These are phyloP conservation scores for Penicillium brasilianum DNA, from an alignment of 2,329 filamentous ascomycete genomes.

Conservation along the genomic window DNA sequence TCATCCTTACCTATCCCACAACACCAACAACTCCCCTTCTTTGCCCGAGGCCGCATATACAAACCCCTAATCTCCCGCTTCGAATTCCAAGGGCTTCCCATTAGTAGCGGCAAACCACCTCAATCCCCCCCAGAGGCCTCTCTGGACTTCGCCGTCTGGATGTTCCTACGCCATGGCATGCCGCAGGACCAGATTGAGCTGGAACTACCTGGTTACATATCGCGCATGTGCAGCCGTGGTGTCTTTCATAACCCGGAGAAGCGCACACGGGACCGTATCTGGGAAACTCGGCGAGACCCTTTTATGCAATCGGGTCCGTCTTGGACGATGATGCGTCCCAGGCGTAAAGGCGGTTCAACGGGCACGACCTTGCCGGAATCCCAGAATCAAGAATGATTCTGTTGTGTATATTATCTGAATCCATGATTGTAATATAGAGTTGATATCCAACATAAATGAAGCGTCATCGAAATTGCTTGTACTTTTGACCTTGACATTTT, in stretches of 20 bases:
- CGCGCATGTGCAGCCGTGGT: conserved; percentile 26
- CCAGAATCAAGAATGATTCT: neutral
- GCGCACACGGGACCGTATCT: conserved; percentile 10
- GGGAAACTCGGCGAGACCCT: conserved; percentile 18
- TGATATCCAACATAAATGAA: conserved; percentile 5
- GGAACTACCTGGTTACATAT: conserved; percentile 41
- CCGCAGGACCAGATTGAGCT: conserved; percentile 39
- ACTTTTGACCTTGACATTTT: neutral
- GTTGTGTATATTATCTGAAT: conserved; percentile 7
- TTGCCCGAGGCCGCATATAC: conserved; percentile 12
- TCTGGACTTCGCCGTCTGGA: conserved; percentile 42
- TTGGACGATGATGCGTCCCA: neutral
- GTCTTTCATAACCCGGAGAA: conserved; percentile 19
- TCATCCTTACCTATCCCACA: conserved; percentile 5
- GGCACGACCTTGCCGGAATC: neutral
- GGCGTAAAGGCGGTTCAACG: neutral
- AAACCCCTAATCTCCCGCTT: conserved; percentile 8
- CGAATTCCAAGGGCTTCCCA: conserved; percentile 5
- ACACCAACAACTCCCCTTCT: conserved; percentile 11
- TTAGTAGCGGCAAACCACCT: conserved; percentile 22
- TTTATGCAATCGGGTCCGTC: conserved; percentile 21
- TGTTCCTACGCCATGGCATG: conserved; percentile 38
- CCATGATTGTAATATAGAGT: conserved; percentile 11
- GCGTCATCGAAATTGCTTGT: neutral
- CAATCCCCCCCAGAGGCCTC: conserved; percentile 26